A percentile compares a stretch with the other conserved stretches of the same genome.
phyloP scores from a whole-genome alignment of 1,284 basidiomycete species.

The Xerocomus minutiporus region DNA sequence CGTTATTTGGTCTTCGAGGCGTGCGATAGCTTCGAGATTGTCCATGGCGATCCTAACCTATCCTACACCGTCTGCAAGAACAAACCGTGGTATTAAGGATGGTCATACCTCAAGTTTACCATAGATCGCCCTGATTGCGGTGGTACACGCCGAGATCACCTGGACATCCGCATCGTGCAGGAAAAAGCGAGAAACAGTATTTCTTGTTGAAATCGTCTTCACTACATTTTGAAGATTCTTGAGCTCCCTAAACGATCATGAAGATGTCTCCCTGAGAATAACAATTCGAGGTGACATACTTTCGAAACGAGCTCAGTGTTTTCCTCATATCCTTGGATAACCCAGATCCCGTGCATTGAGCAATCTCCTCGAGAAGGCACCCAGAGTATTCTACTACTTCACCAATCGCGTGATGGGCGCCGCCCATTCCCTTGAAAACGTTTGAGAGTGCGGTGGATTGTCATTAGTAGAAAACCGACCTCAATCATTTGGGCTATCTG shows the following conservation, averaged over 20 bases:
- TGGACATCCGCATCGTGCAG: slow-evolving; percentile 13
- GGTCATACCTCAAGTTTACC: slow-evolving; percentile 13
- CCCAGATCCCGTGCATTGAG: not conserved
- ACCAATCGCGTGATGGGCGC: slow-evolving; percentile 16
- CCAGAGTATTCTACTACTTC: slow-evolving; percentile 16
- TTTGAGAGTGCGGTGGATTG: not conserved
- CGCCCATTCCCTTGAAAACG: slow-evolving; percentile 10
- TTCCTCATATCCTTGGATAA: slow-evolving; percentile 1
- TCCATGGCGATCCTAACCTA: slow-evolving; percentile 9
- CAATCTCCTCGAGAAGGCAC: slow-evolving; percentile 17
- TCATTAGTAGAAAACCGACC: slow-evolving; percentile 1
- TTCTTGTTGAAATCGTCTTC: slow-evolving; percentile 7
- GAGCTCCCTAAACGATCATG: slow-evolving; percentile 11
- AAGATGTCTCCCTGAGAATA: not conserved
- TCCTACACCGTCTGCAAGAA: not conserved
- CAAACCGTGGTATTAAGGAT: not conserved
- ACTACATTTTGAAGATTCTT: slow-evolving; percentile 9
- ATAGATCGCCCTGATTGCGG: slow-evolving; percentile 11
- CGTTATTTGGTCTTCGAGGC: slow-evolving; percentile 10
- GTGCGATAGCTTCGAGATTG: slow-evolving; percentile 7
- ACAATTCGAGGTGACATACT: slow-evolving; percentile 1
- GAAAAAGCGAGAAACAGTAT: slow-evolving; percentile 7
- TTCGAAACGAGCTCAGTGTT: slow-evolving; percentile 3
- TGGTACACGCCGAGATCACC: slow-evolving; percentile 5
- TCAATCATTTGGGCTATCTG: slow-evolving; percentile 11